phyloP scores from a whole-genome alignment of 1,284 basidiomycete genomes.

The Ganoderma lucidum region DNA sequence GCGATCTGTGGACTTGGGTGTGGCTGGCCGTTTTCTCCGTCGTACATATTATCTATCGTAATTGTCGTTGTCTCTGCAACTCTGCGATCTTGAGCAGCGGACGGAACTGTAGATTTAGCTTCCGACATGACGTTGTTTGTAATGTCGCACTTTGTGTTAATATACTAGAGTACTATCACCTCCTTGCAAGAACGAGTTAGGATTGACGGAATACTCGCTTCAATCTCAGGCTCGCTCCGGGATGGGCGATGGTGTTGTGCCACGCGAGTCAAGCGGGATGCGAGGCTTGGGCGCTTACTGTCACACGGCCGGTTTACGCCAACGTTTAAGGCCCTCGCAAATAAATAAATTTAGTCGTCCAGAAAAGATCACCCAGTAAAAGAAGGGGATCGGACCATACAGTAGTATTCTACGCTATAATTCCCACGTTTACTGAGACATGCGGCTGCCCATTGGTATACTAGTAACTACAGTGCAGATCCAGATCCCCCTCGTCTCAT shows the following conservation, averaged over 20 bases:
- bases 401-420: not conserved
- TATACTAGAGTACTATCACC: conserved; percentile 6
- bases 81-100: conserved; percentile 12
- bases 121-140: conserved; percentile 17
- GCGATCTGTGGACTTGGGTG: conserved; percentile 1
- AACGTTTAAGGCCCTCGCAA: no score
- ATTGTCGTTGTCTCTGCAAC: conserved; percentile 8
- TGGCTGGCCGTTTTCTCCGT: not conserved
- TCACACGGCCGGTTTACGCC: no score
- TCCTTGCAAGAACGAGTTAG: not conserved
- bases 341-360: no score
- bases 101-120: conserved; percentile 20
- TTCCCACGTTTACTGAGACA: not conserved
- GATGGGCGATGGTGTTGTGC: no score
- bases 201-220: no score
- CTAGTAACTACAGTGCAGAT: not conserved
- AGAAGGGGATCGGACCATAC: not conserved
- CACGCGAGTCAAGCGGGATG: no score
- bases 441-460: not conserved
- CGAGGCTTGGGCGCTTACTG: no score
- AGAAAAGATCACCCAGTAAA: no score
- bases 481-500: conserved; percentile 39
- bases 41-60: conserved; percentile 18
- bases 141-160: conserved; percentile 17
- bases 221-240: no score